Evolutionary conservation across 768 basidiomycete genomes (phyloP), one percentile per base, ranked within the genome.

Genomic region (Pholiota molesta): DNA sequence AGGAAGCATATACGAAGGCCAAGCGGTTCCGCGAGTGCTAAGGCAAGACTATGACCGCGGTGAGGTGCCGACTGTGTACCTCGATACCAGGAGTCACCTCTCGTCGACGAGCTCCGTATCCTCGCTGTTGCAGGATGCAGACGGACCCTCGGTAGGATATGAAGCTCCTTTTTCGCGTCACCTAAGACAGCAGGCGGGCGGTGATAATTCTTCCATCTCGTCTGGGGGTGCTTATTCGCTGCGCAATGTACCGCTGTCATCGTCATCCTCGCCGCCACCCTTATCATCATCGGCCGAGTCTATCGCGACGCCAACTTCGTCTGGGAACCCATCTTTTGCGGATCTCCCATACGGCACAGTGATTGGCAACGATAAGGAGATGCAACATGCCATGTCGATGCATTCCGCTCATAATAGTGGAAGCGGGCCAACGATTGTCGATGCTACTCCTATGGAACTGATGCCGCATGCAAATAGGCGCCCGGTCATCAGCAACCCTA

Each of bases 221-320:
- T 55, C 61, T 17, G 59, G 58, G n/a, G 51, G 63, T 40, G 70
- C 72, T 42, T 74, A 68, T 31, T 68, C 72, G 44, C 56, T 68
- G 17, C 68, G 65, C 42, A 52, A 44, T 49, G 28, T 44, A 52
- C 55, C 42, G 57, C 52, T 56, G 13, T 31, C 52, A 4, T 52
- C 39, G 49, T 66, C 17, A 56, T 69, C 72, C 19, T 75, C 75
- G 26, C 77, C 82, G 45, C 85, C 86, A 8, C 82, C 80, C 11
- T 74, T 87, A 8, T 82, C 85, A 5, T 83, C 84, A 5, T 87
- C 86, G 5, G 79, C 82, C 0, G 88, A 89, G 62, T 90, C 89
- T 1, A 69, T 89, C 53, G 80, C 79, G 10, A 83, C 86, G 13
- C 83, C 83, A 2, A 77, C 79, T 6, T 82, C 84, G 8, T 87